Evolutionary conservation across 768 basidiomycete species (phyloP).

Genomic region (Rhodosporidiobolus sp.): DNA sequence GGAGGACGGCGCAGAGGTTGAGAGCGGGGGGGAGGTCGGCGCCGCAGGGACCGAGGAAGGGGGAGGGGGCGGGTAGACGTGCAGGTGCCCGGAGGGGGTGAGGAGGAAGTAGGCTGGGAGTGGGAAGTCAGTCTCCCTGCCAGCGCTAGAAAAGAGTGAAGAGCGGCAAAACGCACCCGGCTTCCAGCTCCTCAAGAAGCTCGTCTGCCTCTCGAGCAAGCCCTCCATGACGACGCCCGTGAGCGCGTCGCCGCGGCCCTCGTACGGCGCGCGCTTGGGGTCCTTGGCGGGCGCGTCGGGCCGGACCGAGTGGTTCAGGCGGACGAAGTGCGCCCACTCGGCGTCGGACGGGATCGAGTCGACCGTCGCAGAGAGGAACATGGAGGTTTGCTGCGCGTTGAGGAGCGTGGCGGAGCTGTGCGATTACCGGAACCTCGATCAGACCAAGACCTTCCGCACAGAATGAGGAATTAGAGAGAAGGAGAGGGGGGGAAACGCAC

Average conservation of each 20-base stretch:
- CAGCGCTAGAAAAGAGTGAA: background rate
- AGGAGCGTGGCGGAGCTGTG: slow-evolving; percentile 31
- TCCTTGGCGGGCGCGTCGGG: background rate
- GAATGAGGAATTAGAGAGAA: background rate
- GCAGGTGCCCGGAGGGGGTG: slow-evolving; percentile 33
- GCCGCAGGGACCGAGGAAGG: background rate
- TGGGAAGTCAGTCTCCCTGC: background rate
- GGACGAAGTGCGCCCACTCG: slow-evolving; percentile 37
- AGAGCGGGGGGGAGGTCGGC: background rate
- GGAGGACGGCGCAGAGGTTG: slow-evolving; percentile 8
- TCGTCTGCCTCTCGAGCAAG: slow-evolving; percentile 34
- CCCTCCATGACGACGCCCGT: slow-evolving; percentile 27
- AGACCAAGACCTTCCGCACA: too few species aligned
- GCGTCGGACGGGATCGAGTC: slow-evolving; percentile 30
- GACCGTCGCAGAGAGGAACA: slow-evolving; percentile 39
- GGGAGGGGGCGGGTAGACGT: slow-evolving; percentile 28
- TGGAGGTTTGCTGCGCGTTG: slow-evolving; percentile 30
- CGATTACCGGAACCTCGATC: background rate
- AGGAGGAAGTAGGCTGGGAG: slow-evolving; percentile 33
- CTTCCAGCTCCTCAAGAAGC: slow-evolving; percentile 34
- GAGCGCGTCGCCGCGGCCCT: slow-evolving; percentile 17
- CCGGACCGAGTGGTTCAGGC: slow-evolving; percentile 29
- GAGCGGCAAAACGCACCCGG: background rate
- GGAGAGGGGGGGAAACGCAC: background rate
- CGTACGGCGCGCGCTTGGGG: slow-evolving; percentile 7